A percentile compares a stretch with the other conserved stretches of the same genome.
These are phyloP conservation scores for Diplodia mutila DNA, from an alignment of 2,329 filamentous ascomycete species.

Conservation along the genomic window DNA sequence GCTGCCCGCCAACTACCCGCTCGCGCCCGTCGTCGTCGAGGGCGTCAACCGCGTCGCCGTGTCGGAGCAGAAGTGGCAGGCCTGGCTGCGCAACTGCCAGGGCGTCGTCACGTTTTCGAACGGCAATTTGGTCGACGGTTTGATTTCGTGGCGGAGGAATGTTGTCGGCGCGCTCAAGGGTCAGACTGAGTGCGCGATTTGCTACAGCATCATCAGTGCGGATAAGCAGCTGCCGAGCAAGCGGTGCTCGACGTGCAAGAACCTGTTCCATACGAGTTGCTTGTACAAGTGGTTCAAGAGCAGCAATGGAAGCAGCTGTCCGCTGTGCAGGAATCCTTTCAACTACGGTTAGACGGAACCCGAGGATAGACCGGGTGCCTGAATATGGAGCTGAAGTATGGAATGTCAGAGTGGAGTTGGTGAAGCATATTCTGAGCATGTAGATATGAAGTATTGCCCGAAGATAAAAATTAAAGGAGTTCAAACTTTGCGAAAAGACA, in stretches of 20 bases:
- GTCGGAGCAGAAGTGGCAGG: slow-evolving; percentile 88
- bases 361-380: no score
- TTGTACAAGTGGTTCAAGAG: slow-evolving; percentile 97
- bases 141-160: slow-evolving; percentile 84
- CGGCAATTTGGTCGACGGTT: slow-evolving; percentile 83
- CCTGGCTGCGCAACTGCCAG: slow-evolving; percentile 85
- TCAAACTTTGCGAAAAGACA: not conserved
- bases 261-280: slow-evolving; percentile 87
- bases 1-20: slow-evolving; percentile 79
- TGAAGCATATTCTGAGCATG: not conserved
- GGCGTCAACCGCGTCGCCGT: slow-evolving; percentile 84
- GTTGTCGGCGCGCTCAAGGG: slow-evolving; percentile 87
- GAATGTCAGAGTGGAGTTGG: not conserved
- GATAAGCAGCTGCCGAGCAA: slow-evolving; percentile 93
- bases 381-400: no score
- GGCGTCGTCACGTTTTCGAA: slow-evolving; percentile 94
- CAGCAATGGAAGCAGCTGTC: slow-evolving; percentile 89
- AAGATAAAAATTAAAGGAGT: not conserved
- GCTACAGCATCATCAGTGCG: slow-evolving; percentile 88
- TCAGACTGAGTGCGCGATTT: slow-evolving; percentile 94
- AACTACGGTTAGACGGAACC: slow-evolving; percentile 55
- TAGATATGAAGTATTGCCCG: not conserved
- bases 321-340: slow-evolving; percentile 89
- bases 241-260: slow-evolving; percentile 87
- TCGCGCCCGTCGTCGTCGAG: slow-evolving; percentile 75